phyloP scores from a whole-genome alignment of 345 rosid genomes.

The Zanthoxylum bungeanum region DNA sequence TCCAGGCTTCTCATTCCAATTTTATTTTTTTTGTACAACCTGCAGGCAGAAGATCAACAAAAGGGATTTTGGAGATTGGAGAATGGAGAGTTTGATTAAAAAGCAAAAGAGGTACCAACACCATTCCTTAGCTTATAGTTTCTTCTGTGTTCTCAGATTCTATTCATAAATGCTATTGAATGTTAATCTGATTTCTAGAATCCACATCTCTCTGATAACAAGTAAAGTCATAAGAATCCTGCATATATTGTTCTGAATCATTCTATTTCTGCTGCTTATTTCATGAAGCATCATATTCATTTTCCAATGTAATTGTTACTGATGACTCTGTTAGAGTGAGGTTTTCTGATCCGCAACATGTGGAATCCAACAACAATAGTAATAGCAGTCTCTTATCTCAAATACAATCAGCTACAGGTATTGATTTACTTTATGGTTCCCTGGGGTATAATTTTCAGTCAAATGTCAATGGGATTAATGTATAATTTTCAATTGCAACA shows the following conservation, averaged over 20 bases:
- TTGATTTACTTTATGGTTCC: neutral
- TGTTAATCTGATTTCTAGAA: neutral
- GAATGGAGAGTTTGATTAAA: constrained; percentile 20
- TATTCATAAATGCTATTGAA: neutral
- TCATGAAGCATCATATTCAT: too few relatives aligned
- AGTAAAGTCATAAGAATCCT: neutral
- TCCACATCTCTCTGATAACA: neutral
- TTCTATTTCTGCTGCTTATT: neutral
- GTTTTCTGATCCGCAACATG: constrained; percentile 22
- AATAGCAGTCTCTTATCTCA: neutral
- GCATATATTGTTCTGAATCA: neutral
- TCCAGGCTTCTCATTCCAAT: constrained; percentile 1
- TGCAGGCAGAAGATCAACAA: neutral
- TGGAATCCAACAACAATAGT: neutral
- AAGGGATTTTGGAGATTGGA: neutral
- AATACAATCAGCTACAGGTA: neutral
- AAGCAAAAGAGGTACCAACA: constrained; percentile 30
- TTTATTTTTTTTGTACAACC: neutral
- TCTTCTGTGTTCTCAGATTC: neutral
- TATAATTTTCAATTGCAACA: constrained; percentile 1
- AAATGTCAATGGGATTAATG: neutral
- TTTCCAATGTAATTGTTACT: neutral
- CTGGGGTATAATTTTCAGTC: neutral
- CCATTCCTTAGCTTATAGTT: neutral
- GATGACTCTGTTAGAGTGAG: constrained; percentile 22